Evolutionary conservation across 805 yeast genomes (phyloP), one percentile per base, ranked within the genome.

Genomic region (Candida awuae): DNA sequence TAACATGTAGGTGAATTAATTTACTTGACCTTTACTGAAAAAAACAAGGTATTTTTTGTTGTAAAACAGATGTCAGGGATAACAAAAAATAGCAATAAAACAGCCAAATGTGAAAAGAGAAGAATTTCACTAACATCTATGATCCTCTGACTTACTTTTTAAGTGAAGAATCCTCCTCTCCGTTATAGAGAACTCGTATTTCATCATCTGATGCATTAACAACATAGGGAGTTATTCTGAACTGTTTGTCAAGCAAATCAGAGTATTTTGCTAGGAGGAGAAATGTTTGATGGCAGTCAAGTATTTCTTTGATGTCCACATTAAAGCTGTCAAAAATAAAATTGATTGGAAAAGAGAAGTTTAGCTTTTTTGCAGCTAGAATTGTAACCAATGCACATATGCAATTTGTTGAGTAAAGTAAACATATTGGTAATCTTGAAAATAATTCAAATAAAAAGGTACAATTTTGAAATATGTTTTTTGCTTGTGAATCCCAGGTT

Each of bases 401-500:
- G 1, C 41, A 46, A 22, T 53, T 43, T 3, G 52, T 38, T 2
- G 49, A 46, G 34, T 47, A 52, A 8, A 60, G 21, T 26, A 61
- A 32, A 17, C 49, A 17, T n/a, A 61, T 17, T 2, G 65, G 63
- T 16, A 57, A 40, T 37, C 63, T 44, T 3, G 55, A 50, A 8
- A 54, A 28, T 10, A 51, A 19, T 37, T 61, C 65, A 39, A 49
- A 53, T 27, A 54, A 46, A 30, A 50, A 48, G 3, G 60, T 49
- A 32, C 56, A 46, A 16, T 51, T 42, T 15, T 50, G 47, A 29
- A 56, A 57, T 12, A 46, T 17, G 8, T 47, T 29, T 18, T 34
- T 34, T 27, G 47, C 32, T 34, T 48, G 26, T 43, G 40, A 27
- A 38, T 44, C 26, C 41, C 39, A 25, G 37, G 33, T 56, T 14